These are phyloP conservation scores for Panaeolus cyanescens DNA, from an alignment of 768 basidiomycete genomes.

Conservation along the genomic window DNA sequence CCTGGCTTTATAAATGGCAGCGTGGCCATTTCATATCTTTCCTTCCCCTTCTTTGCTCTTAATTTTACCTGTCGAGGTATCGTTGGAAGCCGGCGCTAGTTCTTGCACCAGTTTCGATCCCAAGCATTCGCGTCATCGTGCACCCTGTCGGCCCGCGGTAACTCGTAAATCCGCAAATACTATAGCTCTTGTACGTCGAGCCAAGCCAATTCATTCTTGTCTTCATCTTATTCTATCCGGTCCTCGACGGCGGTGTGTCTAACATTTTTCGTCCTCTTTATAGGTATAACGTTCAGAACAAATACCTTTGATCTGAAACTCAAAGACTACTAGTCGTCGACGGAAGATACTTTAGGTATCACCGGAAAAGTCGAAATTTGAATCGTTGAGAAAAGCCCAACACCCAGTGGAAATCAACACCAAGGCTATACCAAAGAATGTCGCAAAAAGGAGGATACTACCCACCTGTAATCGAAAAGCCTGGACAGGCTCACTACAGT, in stretches of 20 bases:
- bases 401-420: neutral
- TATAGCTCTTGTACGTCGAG: too few relatives aligned
- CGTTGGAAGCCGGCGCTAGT: too few relatives aligned
- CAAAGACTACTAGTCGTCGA: neutral
- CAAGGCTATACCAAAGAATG: neutral
- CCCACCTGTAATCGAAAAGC: slow-evolving; percentile 10
- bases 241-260: neutral
- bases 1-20: too few relatives aligned
- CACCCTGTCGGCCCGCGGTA: neutral
- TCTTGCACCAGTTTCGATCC: too few relatives aligned
- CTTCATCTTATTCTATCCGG: neutral
- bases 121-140: neutral
- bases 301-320: neutral
- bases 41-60: too few relatives aligned
- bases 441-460: neutral
- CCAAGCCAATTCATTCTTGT: neutral
- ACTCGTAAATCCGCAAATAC: neutral
- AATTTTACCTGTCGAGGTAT: too few relatives aligned
- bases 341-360: neutral
- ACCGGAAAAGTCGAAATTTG: neutral
- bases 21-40: too few relatives aligned
- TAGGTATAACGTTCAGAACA: neutral
- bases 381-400: neutral
- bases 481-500: slow-evolving; percentile 15
- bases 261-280: neutral